These are phyloP conservation scores for Saccharomyces hybrid DNA, from an alignment of 1,139 yeast genomes.

Conservation along the genomic window DNA sequence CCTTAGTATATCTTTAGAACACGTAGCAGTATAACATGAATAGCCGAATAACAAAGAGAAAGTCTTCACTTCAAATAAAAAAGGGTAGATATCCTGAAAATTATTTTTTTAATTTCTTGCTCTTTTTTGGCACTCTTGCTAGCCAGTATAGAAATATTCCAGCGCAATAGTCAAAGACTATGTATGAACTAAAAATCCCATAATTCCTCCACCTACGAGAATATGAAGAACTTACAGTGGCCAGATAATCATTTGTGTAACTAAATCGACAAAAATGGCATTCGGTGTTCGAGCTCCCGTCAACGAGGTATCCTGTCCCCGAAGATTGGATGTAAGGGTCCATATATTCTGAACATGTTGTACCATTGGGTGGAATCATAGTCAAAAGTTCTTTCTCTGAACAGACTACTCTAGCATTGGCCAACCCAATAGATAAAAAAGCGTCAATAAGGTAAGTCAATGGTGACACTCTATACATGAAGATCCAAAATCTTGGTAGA, in stretches of 20 bases:
- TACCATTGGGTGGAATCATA: slow-evolving; percentile 39
- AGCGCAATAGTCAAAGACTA: slow-evolving; percentile 40
- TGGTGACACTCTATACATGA: slow-evolving; percentile 55
- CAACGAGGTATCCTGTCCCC: slow-evolving; percentile 46
- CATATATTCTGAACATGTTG: slow-evolving; percentile 48
- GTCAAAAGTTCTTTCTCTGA: slow-evolving; percentile 37
- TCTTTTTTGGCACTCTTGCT: slow-evolving; percentile 56
- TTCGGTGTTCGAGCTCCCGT: slow-evolving; percentile 34
- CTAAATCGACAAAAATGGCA: slow-evolving; percentile 46
- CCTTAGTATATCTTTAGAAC: no score
- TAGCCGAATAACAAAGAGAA: no score
- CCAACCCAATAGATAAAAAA: slow-evolving; percentile 43
- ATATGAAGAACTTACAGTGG: slow-evolving; percentile 36
- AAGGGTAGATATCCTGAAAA: no score
- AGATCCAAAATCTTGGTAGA: slow-evolving; percentile 51
- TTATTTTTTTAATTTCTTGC: slow-evolving; percentile 4
- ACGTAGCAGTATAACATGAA: no score
- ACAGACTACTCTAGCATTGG: slow-evolving; percentile 41
- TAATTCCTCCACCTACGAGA: slow-evolving; percentile 55
- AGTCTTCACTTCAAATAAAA: no score
- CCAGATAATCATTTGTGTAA: slow-evolving; percentile 44
- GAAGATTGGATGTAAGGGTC: slow-evolving; percentile 34
- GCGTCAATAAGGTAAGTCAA: slow-evolving; percentile 48
- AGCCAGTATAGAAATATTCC: slow-evolving; percentile 59
- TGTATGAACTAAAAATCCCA: slow-evolving; percentile 40